A percentile compares a stretch with the other conserved stretches of the same genome.
phyloP scores from a whole-genome alignment of 345 rosid genomes.

The Abelmoschus esculentus region DNA sequence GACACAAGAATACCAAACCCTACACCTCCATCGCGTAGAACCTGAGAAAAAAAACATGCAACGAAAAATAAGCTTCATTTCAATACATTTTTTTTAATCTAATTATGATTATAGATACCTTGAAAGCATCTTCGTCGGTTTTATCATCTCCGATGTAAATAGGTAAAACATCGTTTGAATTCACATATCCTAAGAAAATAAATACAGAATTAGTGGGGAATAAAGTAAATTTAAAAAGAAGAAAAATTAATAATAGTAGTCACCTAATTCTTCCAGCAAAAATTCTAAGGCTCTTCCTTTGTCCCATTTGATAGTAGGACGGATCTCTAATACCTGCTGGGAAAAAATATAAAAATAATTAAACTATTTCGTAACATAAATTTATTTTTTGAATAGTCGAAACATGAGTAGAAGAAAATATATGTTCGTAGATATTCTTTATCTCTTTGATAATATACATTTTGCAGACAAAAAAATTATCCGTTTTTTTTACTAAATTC shows the following conservation, averaged over 20 bases:
- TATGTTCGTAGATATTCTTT: too few relatives aligned
- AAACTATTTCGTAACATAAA: too few relatives aligned
- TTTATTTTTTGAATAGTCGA: too few relatives aligned
- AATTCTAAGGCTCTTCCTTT: conserved; percentile 91
- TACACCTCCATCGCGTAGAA: conserved; percentile 58
- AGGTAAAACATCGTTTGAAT: conserved; percentile 59
- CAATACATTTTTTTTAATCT: too few relatives aligned
- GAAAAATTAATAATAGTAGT: conserved; percentile 1
- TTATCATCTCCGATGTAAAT: conserved; percentile 91
- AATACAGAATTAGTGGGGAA: background rate
- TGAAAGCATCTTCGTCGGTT: conserved; percentile 90
- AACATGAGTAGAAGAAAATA: too few relatives aligned
- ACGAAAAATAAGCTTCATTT: too few relatives aligned
- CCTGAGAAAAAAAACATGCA: conserved; percentile 28
- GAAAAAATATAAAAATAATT: too few relatives aligned
- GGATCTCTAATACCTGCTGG: conserved; percentile 49
- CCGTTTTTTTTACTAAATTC: too few relatives aligned
- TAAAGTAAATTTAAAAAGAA: background rate
- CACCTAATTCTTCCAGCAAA: conserved; percentile 70
- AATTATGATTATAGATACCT: conserved; percentile 28
- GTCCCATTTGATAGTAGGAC: conserved; percentile 95
- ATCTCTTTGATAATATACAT: too few relatives aligned
- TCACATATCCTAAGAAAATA: conserved; percentile 38
- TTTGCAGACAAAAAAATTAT: too few relatives aligned
- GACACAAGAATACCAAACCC: conserved; percentile 90